These are phyloP conservation scores for Schizochytrium sp. DNA, from an alignment of 108 stramenopile species.

Conservation along the genomic window DNA sequence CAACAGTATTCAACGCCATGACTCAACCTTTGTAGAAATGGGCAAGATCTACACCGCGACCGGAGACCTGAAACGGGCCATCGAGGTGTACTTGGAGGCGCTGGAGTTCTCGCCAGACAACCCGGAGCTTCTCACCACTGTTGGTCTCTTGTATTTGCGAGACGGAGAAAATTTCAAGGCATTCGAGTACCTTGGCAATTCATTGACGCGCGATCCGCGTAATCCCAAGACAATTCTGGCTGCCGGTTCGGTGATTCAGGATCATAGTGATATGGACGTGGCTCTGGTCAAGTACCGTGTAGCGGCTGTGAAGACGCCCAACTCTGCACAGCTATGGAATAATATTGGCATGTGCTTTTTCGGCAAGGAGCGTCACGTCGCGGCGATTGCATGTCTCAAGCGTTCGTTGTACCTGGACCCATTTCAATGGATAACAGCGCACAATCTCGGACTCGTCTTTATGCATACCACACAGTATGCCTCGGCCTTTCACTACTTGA, in stretches of 20 bases:
- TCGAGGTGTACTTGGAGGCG: constrained; percentile 38
- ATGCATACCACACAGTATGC: constrained; percentile 50
- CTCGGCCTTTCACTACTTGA: constrained; percentile 56
- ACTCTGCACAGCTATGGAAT: constrained; percentile 62
- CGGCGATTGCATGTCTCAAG: constrained; percentile 55
- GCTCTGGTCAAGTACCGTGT: constrained; percentile 59
- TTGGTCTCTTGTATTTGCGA: constrained; percentile 48
- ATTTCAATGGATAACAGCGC: constrained; percentile 57
- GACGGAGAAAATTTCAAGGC: constrained; percentile 40
- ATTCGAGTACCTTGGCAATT: constrained; percentile 52
- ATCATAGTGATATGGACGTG: constrained; percentile 52
- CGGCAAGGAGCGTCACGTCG: constrained; percentile 48
- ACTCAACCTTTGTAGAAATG: constrained; percentile 49
- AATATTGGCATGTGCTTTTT: constrained; percentile 66
- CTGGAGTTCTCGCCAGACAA: constrained; percentile 54
- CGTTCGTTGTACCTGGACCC: constrained; percentile 54
- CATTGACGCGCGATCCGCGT: constrained; percentile 47
- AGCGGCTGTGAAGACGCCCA: constrained; percentile 49
- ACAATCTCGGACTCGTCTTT: constrained; percentile 56
- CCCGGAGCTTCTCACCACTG: constrained; percentile 48
- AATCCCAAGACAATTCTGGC: constrained; percentile 54
- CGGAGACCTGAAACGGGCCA: constrained; percentile 12
- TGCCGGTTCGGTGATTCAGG: constrained; percentile 61
- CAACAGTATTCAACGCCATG: constrained; percentile 48
- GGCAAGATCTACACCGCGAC: constrained; percentile 33